phyloP scores from a whole-genome alignment of 2,329 filamentous ascomycete species.

The Aureobasidium pullulans region DNA sequence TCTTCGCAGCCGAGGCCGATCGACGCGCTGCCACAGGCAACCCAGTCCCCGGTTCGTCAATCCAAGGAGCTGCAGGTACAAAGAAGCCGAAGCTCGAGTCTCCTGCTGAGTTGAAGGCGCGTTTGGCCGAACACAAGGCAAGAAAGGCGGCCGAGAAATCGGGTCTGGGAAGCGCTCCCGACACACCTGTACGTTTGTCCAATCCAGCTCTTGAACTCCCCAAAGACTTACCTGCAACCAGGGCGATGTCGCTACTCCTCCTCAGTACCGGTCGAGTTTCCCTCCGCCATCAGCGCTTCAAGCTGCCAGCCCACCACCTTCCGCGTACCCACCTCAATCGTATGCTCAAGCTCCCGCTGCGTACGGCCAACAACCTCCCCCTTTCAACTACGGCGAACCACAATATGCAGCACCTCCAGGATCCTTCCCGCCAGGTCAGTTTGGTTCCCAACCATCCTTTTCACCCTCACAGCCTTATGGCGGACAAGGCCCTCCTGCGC shows the following conservation, averaged over 20 bases:
- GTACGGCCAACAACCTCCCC: conserved; percentile 6
- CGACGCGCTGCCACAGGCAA: conserved; percentile 77
- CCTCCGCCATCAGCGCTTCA: conserved; percentile 6
- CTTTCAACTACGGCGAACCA: conserved; percentile 9
- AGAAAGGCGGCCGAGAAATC: conserved; percentile 43
- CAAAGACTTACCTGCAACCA: background rate
- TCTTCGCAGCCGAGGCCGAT: conserved; percentile 78
- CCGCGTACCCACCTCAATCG: conserved; percentile 27
- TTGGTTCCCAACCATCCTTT: conserved; percentile 26
- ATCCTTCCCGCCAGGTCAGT: conserved; percentile 16
- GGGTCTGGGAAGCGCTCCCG: conserved; percentile 9
- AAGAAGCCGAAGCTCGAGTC: conserved; percentile 68
- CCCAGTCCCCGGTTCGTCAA: conserved; percentile 56
- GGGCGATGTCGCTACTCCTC: conserved; percentile 12
- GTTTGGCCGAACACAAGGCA: conserved; percentile 69
- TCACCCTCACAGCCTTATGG: conserved; percentile 20
- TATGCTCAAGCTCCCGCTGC: conserved; percentile 30
- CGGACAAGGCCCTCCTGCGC: conserved; percentile 5
- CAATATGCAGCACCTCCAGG: conserved; percentile 14
- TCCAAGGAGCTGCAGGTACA: conserved; percentile 34
- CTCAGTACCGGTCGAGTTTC: conserved; percentile 5
- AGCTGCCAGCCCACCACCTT: background rate
- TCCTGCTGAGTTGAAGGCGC: conserved; percentile 68
- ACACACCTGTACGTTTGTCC: conserved; percentile 12
- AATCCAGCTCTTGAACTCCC: background rate